Percentiles rank a stretch among this genome's conserved stretches.
phyloP scores from a whole-genome alignment of 2,329 filamentous ascomycete species.

The Aspergillus fijiensis region DNA sequence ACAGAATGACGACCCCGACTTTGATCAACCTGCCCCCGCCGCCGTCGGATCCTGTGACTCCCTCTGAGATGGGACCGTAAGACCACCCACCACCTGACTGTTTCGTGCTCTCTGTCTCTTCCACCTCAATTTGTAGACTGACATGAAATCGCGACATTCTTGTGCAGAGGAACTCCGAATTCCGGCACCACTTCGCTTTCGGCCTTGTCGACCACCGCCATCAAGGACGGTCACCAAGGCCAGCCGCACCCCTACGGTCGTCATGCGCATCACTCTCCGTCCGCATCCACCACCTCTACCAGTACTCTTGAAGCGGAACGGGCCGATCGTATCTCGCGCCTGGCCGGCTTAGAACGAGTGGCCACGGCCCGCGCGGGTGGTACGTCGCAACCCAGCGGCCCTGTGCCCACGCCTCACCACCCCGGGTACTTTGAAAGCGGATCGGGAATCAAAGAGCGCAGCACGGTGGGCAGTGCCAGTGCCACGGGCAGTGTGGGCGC shows the following conservation, averaged over 20 bases:
- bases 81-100: conserved; percentile 36
- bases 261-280: conserved; percentile 56
- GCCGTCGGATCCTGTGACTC: conserved; percentile 78
- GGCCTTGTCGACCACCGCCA: conserved; percentile 86
- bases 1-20: conserved; percentile 55
- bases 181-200: conserved; percentile 90
- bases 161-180: conserved; percentile 78
- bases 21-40: conserved; percentile 82
- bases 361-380: conserved; percentile 65
- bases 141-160: conserved; percentile 20
- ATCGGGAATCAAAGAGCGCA: conserved; percentile 73
- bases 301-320: conserved; percentile 86
- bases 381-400: conserved; percentile 29
- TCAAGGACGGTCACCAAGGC: conserved; percentile 93
- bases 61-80: conserved; percentile 81
- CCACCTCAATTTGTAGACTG: background rate
- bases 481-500: conserved; percentile 73
- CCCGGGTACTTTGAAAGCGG: conserved; percentile 79
- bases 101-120: conserved; percentile 15
- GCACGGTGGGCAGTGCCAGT: conserved; percentile 86
- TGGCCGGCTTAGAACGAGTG: conserved; percentile 86
- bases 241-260: conserved; percentile 63
- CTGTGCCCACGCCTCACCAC: conserved; percentile 42
- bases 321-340: conserved; percentile 89
- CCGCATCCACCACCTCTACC: conserved; percentile 58